Conservation (phyloP, 805 yeast species). For the Lipomyces kockii region DNA sequence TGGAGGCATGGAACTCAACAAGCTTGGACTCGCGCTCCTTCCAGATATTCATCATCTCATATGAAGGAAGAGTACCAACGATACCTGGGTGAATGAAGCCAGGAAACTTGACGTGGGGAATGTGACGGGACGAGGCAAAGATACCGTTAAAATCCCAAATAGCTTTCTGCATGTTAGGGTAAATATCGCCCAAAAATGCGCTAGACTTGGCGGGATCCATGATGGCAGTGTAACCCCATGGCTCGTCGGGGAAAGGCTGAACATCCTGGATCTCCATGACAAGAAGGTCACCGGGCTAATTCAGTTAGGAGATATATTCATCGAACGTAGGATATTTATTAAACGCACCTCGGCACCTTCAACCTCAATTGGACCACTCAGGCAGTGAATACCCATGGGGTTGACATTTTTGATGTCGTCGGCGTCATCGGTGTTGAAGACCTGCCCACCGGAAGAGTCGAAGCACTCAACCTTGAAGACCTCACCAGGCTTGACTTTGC, state of each 20-base stretch:
- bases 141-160: constrained; percentile 59
- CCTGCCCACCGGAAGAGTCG: constrained; percentile 62
- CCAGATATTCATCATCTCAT: constrained; percentile 52
- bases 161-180: constrained; percentile 60
- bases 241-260: constrained; percentile 57
- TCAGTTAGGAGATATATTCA: background rate
- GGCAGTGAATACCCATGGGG: constrained; percentile 53
- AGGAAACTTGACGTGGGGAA: constrained; percentile 56
- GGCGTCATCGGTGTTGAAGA: constrained; percentile 53
- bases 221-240: constrained; percentile 61
- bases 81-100: constrained; percentile 60
- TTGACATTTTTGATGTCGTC: constrained; percentile 55
- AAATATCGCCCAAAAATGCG: constrained; percentile 54
- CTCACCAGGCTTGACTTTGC: constrained; percentile 49
- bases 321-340: background rate
- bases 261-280: constrained; percentile 57
- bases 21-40: constrained; percentile 51
- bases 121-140: constrained; percentile 55
- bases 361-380: constrained; percentile 56
- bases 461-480: constrained; percentile 56
- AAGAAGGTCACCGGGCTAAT: constrained; percentile 52
- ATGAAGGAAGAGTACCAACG: constrained; percentile 56
- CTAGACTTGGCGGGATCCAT: constrained; percentile 57
- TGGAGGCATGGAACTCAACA: constrained; percentile 42
- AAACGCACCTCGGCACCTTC: constrained; percentile 48